Conservation (phyloP, 768 basidiomycete genomes). For the Rubroboletus pulcherrimus region DNA sequence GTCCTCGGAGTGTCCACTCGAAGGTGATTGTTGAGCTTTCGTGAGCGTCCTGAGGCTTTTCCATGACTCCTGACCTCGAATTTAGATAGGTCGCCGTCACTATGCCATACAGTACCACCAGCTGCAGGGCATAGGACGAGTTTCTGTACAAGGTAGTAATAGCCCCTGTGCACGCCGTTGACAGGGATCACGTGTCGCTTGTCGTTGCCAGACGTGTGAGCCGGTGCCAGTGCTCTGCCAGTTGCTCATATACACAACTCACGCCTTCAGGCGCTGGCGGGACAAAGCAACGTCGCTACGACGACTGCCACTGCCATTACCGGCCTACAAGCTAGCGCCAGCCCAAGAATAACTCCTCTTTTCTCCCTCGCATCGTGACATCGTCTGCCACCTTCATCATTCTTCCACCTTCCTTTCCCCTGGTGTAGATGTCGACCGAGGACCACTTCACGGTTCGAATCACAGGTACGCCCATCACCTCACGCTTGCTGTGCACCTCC, state of each 20-base stretch:
- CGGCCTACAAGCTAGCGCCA: neutral
- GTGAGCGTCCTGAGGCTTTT: slow-evolving; percentile 35
- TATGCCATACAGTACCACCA: neutral
- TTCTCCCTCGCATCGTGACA: neutral
- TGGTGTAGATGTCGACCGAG: slow-evolving; percentile 21
- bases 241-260: too few relatives aligned
- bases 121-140: neutral
- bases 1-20: slow-evolving; percentile 74
- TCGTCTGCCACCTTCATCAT: neutral
- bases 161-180: neutral
- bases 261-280: neutral
- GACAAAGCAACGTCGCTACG: neutral
- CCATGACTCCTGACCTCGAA: slow-evolving; percentile 17
- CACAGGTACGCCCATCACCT: slow-evolving; percentile 15
- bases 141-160: neutral
- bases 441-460: slow-evolving; percentile 20
- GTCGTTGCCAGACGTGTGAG: too few relatives aligned
- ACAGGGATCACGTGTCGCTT: neutral
- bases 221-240: too few relatives aligned
- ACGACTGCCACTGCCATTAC: neutral
- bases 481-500: neutral
- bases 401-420: neutral
- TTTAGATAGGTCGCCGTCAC: neutral
- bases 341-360: neutral
- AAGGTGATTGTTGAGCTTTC: slow-evolving; percentile 59